Base-by-base conservation (phyloP, 2,329 filamentous ascomycete species). In the Aspergillus neotritici region DNA sequence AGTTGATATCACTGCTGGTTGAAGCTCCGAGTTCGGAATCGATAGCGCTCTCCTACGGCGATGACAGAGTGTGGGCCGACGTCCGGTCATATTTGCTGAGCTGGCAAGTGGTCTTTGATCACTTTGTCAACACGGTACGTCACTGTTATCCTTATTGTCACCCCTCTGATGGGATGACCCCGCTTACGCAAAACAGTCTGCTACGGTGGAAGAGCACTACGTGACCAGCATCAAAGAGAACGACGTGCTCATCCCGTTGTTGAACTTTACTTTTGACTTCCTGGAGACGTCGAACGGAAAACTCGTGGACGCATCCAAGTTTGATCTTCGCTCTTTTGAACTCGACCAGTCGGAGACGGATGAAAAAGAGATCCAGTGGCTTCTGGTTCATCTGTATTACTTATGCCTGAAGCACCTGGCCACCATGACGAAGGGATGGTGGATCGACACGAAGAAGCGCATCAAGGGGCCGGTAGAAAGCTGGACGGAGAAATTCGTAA, bases 41-140 rank as follows among this genome's bases (percentile, higher is more conserved):
- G 10, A 78, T 88, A 35, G 73, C 77, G 0, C 80, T 86, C 36
- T 77, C 83, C 7, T 72, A 77, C 30, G 80, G 89, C 15, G 75
- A 82, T 4, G 73, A 78, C 12, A 70, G 62, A 29, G 85, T 90
- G 55, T 88, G 88, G 9, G 70, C 80, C 1, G 61, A 78, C 0
- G 73, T 95, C 37, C 80, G 88, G 40, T 81, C 83, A 8, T 98
- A 96, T 58, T 74, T 98, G 3, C 73, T 95, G 21, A 86, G 87
- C 9, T 98, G 93, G 93, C 80, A 87, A 50, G 74, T 97, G 1
- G 76, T 96, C 0, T 97, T 94, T 60, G 88, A 94, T 54, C 84
- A 91, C 34, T 94, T 91, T 60, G 72, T 75, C 13, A 80, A 82
- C 14, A 82, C 89, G 10, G 74, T 77, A 70, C 49, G 61, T 51